Conservation (phyloP, 805 yeast species). For the Pichia nakasei region DNA sequence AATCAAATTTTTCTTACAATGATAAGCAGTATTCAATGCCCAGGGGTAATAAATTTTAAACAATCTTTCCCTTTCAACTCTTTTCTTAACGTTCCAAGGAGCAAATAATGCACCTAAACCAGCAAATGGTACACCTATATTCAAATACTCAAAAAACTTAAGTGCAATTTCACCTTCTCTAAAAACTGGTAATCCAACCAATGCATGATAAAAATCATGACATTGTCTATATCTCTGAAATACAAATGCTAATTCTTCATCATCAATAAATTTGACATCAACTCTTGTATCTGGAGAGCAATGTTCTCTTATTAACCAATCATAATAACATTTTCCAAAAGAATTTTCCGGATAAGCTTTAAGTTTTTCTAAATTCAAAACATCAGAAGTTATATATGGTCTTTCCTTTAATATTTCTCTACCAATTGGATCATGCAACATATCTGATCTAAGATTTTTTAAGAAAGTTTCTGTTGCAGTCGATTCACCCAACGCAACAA, state of each 20-base stretch:
- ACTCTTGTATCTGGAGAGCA: constrained; percentile 92
- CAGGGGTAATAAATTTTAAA: constrained; percentile 73
- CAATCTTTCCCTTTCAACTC: constrained; percentile 54
- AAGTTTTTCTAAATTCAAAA: constrained; percentile 56
- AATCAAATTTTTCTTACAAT: constrained; percentile 59
- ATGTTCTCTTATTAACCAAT: constrained; percentile 79
- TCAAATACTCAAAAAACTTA: constrained; percentile 85
- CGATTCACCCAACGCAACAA: constrained; percentile 83
- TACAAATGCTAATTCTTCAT: constrained; percentile 86
- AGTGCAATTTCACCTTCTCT: constrained; percentile 96
- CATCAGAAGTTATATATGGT: constrained; percentile 73
- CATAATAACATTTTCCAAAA: constrained; percentile 69
- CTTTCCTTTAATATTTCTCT: constrained; percentile 67
- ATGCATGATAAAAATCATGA: constrained; percentile 92
- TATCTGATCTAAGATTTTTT: constrained; percentile 50
- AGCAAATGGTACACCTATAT: constrained; percentile 91
- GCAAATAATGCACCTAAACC: constrained; percentile 89
- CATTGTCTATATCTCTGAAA: constrained; percentile 92
- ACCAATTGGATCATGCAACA: constrained; percentile 72
- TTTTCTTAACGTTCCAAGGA: constrained; percentile 58
- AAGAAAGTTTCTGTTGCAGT: constrained; percentile 71
- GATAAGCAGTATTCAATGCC: constrained; percentile 65
- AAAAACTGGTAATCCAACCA: constrained; percentile 81
- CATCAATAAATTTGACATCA: constrained; percentile 78
- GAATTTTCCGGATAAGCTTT: constrained; percentile 55